phyloP scores from a whole-genome alignment of 257 asterid species.

The Apocynum venetum region DNA sequence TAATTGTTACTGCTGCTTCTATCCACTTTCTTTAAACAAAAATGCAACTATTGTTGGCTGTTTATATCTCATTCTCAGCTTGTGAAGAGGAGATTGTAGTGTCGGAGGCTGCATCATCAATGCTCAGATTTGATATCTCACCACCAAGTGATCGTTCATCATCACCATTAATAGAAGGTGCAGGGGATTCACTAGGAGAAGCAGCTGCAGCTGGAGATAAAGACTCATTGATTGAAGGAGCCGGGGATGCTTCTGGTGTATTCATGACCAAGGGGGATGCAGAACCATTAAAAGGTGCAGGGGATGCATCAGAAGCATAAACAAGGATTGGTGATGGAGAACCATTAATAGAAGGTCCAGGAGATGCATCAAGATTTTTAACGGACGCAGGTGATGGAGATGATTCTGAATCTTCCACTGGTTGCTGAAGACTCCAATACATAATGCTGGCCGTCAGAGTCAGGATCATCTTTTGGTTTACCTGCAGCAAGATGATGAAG shows the following conservation, averaged over 20 bases:
- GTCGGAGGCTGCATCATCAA: slow-evolving; percentile 46
- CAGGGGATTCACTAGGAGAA: slow-evolving; percentile 39
- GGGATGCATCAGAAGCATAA: slow-evolving; percentile 29
- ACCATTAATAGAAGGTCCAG: slow-evolving; percentile 40
- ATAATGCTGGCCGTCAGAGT: slow-evolving; percentile 89
- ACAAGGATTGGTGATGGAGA: slow-evolving; percentile 31
- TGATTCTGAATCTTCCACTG: slow-evolving; percentile 61
- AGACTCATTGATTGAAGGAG: slow-evolving; percentile 33
- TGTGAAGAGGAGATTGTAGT: slow-evolving; percentile 21
- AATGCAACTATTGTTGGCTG: background rate
- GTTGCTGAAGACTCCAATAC: slow-evolving; percentile 96
- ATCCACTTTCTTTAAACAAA: background rate
- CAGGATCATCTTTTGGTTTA: slow-evolving; percentile 96
- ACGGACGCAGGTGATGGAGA: slow-evolving; percentile 47
- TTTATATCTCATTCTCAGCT: background rate
- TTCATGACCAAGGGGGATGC: slow-evolving; percentile 33
- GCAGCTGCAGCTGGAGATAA: slow-evolving; percentile 26
- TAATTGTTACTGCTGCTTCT: background rate
- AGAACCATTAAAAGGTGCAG: slow-evolving; percentile 38
- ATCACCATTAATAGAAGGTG: slow-evolving; percentile 48
- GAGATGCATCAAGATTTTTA: slow-evolving; percentile 28
- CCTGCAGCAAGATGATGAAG: slow-evolving; percentile 41
- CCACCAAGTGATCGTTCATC: slow-evolving; percentile 43
- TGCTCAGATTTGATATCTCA: slow-evolving; percentile 42
- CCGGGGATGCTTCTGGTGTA: slow-evolving; percentile 39